A percentile compares a stretch with the other conserved stretches of the same genome.
Conservation (phyloP, 331 rosid genomes). For the Cydonia oblonga region DNA sequence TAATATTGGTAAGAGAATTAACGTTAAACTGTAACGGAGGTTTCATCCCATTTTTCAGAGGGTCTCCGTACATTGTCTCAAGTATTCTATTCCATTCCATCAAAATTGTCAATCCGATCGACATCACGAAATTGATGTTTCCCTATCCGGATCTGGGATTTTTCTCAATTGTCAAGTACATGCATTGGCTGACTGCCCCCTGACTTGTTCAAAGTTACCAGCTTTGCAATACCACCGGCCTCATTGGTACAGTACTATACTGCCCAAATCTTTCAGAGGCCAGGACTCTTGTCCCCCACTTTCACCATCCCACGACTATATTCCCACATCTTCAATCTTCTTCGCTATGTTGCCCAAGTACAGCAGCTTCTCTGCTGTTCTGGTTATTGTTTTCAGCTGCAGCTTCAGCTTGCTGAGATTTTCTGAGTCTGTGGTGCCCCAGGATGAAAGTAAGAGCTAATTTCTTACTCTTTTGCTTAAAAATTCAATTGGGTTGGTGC, state of each 20-base stretch:
- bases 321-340: background rate
- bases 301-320: too few species aligned
- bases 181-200: background rate
- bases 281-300: background rate
- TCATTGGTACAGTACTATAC: background rate
- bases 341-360: constrained; percentile 27
- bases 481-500: background rate
- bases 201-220: background rate
- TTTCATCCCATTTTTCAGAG: too few species aligned
- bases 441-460: constrained; percentile 42
- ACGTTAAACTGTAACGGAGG: accelerated
- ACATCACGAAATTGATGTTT: too few species aligned
- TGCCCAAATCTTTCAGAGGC: background rate
- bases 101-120: background rate
- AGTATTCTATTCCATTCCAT: background rate
- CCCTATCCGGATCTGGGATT: too few species aligned
- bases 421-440: constrained; percentile 50
- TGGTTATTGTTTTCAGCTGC: constrained; percentile 27
- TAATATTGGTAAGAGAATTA: too few species aligned
- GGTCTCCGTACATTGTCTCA: too few species aligned
- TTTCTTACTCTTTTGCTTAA: background rate
- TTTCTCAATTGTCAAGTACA: too few species aligned
- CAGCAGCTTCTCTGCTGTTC: constrained; percentile 21
- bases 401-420: constrained; percentile 28
- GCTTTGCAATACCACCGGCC: background rate